These are phyloP conservation scores for Arabidopsis thaliana DNA, from an alignment of 345 rosid species.

Conservation along the genomic window TAIR10.1 NC_003070.9:21596501-21597000, in stretches of 20 bases:
- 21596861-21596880: constrained; percentile 57
- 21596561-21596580: constrained; percentile 90
- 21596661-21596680: constrained; percentile 60
- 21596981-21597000: constrained; percentile 82
- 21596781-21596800: constrained; percentile 75
- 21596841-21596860: constrained; percentile 83
- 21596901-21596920: constrained; percentile 59
- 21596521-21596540: constrained; percentile 58
- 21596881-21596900: constrained; percentile 57
- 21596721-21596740: constrained; percentile 91
- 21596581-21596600: constrained; percentile 88
- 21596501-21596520: constrained; percentile 61
- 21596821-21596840: constrained; percentile 75
- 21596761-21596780: constrained; percentile 69
- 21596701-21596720: constrained; percentile 73
- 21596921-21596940: constrained; percentile 72
- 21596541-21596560: constrained; percentile 86
- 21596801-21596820: constrained; percentile 77
- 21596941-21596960: constrained; percentile 69
- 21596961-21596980: constrained; percentile 78
- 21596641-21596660: constrained; percentile 63
- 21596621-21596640: constrained; percentile 78
- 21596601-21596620: constrained; percentile 69
- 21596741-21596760: constrained; percentile 97
- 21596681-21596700: constrained; percentile 76